A percentile compares a stretch with the other conserved stretches of the same genome.
Evolutionary conservation across 139 green algal species (phyloP).

Genomic region (Coccomyxa sp.): DNA sequence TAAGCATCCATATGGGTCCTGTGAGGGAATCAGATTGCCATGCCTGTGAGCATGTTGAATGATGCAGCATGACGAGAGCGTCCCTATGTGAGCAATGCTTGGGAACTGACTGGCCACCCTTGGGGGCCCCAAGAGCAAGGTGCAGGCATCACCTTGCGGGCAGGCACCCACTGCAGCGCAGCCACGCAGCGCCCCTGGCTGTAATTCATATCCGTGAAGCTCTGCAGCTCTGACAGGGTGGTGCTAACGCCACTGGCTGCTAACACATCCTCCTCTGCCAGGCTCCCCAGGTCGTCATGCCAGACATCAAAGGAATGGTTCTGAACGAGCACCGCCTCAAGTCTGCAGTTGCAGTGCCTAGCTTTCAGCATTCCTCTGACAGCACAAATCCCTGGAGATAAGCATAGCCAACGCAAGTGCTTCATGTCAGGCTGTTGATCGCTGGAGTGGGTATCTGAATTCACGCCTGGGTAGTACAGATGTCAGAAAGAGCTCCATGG

Average conservation of each 20-base stretch:
- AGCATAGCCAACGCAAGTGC: neutral
- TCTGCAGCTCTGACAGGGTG: conserved; percentile 53
- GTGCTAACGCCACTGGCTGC: conserved; percentile 43
- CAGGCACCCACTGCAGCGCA: conserved; percentile 70
- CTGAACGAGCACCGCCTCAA: conserved; percentile 33
- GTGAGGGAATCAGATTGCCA: no score
- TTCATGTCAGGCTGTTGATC: neutral
- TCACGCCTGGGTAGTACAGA: neutral
- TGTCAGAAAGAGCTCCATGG: neutral
- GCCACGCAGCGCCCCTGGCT: conserved; percentile 62
- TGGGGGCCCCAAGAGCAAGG: no score
- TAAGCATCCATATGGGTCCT: neutral
- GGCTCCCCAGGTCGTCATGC: conserved; percentile 63
- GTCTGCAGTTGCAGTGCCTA: no score
- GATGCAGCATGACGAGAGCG: no score
- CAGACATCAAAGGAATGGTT: conserved; percentile 76
- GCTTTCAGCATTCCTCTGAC: neutral
- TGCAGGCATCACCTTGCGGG: conserved; percentile 37
- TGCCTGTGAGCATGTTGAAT: no score
- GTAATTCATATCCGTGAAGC: conserved; percentile 72
- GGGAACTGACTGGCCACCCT: no score
- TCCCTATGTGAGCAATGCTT: no score
- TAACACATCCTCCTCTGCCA: conserved; percentile 68
- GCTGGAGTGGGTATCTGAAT: neutral
- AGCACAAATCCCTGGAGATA: neutral